Conservation (phyloP, 495 filamentous ascomycete genomes). For the Durotheca rogersii region DNA sequence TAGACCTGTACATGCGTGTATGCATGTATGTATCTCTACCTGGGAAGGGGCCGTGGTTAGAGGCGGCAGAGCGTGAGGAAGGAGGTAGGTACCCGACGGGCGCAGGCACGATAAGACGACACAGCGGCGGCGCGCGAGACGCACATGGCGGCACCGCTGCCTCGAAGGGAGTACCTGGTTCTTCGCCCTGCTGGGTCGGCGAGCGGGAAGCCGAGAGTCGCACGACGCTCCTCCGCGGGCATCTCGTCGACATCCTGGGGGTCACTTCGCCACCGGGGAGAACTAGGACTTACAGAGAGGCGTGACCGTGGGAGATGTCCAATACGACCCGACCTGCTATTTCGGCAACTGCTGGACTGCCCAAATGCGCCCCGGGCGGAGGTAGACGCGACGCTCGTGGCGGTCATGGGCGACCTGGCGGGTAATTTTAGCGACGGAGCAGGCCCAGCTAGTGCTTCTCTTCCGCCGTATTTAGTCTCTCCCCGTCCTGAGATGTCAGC, state of each 20-base stretch:
- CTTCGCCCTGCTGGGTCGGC: neutral
- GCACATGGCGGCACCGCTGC: slow-evolving; percentile 4
- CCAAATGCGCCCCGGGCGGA: slow-evolving; percentile 4
- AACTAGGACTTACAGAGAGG: slow-evolving; percentile 1
- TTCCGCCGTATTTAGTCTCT: no score
- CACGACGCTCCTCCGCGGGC: slow-evolving; percentile 1
- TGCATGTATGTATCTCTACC: slow-evolving; percentile 4
- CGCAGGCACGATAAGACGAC: neutral
- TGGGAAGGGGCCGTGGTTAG: slow-evolving; percentile 7
- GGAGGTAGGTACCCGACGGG: slow-evolving; percentile 15
- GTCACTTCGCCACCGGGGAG: neutral
- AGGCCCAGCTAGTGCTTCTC: no score
- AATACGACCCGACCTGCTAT: slow-evolving; percentile 6
- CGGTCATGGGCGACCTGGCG: neutral
- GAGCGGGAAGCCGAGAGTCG: slow-evolving; percentile 9
- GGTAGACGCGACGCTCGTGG: slow-evolving; percentile 1
- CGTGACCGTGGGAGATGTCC: slow-evolving; percentile 1
- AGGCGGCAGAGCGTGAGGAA: no score
- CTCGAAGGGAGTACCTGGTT: neutral
- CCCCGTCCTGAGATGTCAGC: slow-evolving; percentile 8
- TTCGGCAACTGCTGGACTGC: neutral
- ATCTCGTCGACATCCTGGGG: neutral
- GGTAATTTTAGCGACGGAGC: no score
- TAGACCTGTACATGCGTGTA: slow-evolving; percentile 2
- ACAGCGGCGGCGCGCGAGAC: neutral